Evolutionary conservation across 148 eudicot genomes (phyloP).

Genomic region (Rhododendron henanense): DNA sequence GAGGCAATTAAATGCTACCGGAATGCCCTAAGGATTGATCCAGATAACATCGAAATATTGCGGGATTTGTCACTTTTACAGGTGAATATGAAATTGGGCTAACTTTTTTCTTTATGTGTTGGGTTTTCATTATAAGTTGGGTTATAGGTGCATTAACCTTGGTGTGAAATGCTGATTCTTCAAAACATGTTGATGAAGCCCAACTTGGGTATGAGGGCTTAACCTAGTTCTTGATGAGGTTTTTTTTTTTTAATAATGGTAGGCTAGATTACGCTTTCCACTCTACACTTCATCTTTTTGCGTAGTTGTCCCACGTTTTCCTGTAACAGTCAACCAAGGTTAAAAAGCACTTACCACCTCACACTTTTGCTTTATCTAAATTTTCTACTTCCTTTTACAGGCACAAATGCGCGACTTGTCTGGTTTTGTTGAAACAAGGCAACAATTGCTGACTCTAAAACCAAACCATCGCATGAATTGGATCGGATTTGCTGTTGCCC

Average conservation of each 20-base stretch:
- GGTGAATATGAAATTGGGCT: constrained; percentile 30
- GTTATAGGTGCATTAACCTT: background rate
- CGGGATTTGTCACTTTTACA: constrained; percentile 93
- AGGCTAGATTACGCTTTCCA: background rate
- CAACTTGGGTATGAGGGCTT: background rate
- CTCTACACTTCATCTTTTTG: background rate
- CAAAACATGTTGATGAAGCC: background rate
- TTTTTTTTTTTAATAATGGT: background rate
- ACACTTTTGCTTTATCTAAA: background rate
- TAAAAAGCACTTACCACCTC: background rate
- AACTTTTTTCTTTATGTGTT: background rate
- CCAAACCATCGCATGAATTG: constrained; percentile 99
- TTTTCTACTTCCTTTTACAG: constrained; percentile 31
- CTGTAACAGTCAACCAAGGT: background rate
- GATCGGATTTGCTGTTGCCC: constrained; percentile 97
- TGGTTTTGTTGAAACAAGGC: constrained; percentile 98
- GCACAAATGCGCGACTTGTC: constrained; percentile 98
- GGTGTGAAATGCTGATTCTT: background rate
- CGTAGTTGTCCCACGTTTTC: background rate
- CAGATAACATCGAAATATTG: constrained; percentile 95
- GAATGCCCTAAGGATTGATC: constrained; percentile 92
- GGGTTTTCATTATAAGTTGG: background rate
- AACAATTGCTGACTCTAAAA: constrained; percentile 86
- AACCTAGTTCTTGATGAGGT: background rate
- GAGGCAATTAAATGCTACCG: constrained; percentile 97